phyloP scores from a whole-genome alignment of 768 basidiomycete genomes.

The Lactifluus hygrophoroides region DNA sequence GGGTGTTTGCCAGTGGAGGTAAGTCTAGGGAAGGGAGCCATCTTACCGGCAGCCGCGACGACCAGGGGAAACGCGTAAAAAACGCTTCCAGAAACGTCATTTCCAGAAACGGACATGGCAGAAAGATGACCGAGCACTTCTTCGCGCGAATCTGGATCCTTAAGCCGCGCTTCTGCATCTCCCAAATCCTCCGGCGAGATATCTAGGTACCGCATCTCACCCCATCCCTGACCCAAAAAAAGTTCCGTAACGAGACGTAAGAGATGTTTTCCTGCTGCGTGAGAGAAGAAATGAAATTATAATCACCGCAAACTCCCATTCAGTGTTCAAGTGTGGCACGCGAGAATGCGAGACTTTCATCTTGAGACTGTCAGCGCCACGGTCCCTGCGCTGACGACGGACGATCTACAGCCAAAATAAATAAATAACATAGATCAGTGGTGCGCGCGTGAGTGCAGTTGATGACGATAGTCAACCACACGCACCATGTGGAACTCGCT shows the following conservation, averaged over 20 bases:
- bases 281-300: neutral
- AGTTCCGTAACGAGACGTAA: neutral
- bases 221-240: conserved; percentile 16
- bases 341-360: conserved; percentile 13
- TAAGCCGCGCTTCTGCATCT: conserved; percentile 6
- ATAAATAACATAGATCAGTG: no score
- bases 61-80: conserved; percentile 19
- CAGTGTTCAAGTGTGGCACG: conserved; percentile 6
- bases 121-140: conserved; percentile 12
- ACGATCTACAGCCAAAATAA: conserved; percentile 17
- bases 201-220: conserved; percentile 18
- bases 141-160: neutral
- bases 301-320: conserved; percentile 19
- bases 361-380: conserved; percentile 16
- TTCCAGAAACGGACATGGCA: conserved; percentile 18
- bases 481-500: conserved; percentile 15
- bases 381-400: conserved; percentile 15
- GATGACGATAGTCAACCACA: no score
- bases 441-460: no score
- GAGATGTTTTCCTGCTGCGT: neutral
- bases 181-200: conserved; percentile 7
- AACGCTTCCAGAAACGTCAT: conserved; percentile 17
- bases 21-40: no score
- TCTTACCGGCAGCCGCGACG: conserved; percentile 13
- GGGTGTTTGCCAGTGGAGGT: no score